Evolutionary conservation across 805 yeast species (phyloP), one percentile per base, ranked within the genome.

Genomic region (Millerozyma miso): DNA sequence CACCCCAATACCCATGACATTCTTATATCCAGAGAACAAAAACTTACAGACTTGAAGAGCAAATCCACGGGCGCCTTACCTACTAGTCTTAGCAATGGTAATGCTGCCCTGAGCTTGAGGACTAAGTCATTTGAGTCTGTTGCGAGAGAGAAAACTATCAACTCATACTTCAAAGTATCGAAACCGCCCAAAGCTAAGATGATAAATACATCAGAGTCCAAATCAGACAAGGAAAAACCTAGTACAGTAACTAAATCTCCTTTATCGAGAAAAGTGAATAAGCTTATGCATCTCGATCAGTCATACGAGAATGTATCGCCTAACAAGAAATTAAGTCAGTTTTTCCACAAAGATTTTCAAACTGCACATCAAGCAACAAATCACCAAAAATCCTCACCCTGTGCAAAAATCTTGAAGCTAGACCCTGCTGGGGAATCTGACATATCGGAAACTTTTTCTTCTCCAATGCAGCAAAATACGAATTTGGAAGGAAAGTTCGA

Each of bases 1-100:
- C 79, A 83, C 58, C 97, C 97, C 1, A 69, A 76, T 41, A 69
- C 79, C 1, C 79, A 77, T 47, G 55, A 61, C 36, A 59, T 61
- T 1, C 61, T 83, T 26, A 45, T 69, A 0, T 65, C 82, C 2
- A 63, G 84, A 49, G 84, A 79, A 44, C 66, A 59, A 38, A 56
- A 57, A 38, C 47, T 72, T 35, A 36, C 35, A 10, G 31, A 32
- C 31, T 43, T 58, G 37, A 55, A 53, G 44, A 23, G 29, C 10
- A 23, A 23, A 23, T 23, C 29, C 6, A 23, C 29, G 6, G 29
- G 29, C 6, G 10, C 29, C 6, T 23, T 23, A 23, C 29, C 10
- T 10, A 23, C 6, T 23, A 23, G 10, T 23, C 6, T 23, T 23
- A 23, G 10, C 10, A 23, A 23, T 23, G 10, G 29, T 23, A 7